A percentile compares a stretch with the other conserved stretches of the same genome.
phyloP scores from a whole-genome alignment of 192 early-diverging fungal genomes.

The Spizellomyces sp. region DNA sequence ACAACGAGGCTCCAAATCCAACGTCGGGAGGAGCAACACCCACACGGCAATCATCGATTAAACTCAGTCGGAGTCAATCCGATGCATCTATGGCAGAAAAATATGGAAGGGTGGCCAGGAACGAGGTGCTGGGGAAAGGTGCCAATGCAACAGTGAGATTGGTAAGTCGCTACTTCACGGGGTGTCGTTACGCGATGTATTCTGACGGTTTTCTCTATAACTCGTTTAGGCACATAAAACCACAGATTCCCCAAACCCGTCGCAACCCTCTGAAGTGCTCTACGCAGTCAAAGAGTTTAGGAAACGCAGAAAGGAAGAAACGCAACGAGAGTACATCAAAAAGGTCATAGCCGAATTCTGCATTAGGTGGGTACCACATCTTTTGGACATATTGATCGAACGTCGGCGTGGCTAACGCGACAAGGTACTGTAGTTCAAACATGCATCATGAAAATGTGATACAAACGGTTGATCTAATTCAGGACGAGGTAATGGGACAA shows the following conservation, averaged over 20 bases:
- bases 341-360: constrained; percentile 96
- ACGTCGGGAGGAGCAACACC: background rate
- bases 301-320: constrained; percentile 81
- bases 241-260: background rate
- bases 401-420: background rate
- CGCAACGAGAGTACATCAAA: constrained; percentile 92
- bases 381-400: background rate
- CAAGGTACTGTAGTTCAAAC: constrained; percentile 60
- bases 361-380: constrained; percentile 60
- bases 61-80: constrained; percentile 28
- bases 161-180: constrained; percentile 27
- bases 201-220: no score
- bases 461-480: constrained; percentile 90
- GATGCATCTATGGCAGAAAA: constrained; percentile 53
- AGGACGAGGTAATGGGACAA: constrained; percentile 66
- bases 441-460: constrained; percentile 91
- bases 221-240: constrained; percentile 18
- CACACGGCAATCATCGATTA: background rate
- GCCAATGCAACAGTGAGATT: constrained; percentile 53
- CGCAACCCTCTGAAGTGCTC: constrained; percentile 41
- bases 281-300: constrained; percentile 95
- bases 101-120: constrained; percentile 43
- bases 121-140: constrained; percentile 50
- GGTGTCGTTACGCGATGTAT: background rate
- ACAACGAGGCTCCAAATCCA: background rate